phyloP scores from a whole-genome alignment of 2,329 filamentous ascomycete species.

The Cytospora paraplurivora region DNA sequence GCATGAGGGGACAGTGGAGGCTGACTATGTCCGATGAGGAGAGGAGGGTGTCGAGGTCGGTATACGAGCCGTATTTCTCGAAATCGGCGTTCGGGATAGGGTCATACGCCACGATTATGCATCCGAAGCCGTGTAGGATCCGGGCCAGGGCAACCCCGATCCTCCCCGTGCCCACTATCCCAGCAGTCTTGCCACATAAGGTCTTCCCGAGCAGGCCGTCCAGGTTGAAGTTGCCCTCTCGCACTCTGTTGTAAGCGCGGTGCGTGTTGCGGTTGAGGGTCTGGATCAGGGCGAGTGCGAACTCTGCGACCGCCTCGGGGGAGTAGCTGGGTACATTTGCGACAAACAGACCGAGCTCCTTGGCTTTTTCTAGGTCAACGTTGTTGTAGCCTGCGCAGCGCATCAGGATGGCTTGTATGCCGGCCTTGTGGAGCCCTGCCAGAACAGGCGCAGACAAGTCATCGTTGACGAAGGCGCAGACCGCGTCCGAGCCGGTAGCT shows the following conservation, averaged over 20 bases:
- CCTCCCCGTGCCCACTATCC: slow-evolving; percentile 64
- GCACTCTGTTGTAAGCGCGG: slow-evolving; percentile 67
- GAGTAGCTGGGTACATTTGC: slow-evolving; percentile 70
- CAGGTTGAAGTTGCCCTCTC: slow-evolving; percentile 69
- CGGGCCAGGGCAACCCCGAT: slow-evolving; percentile 65
- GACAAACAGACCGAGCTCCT: slow-evolving; percentile 58
- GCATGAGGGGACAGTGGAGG: slow-evolving; percentile 66
- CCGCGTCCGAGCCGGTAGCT: slow-evolving; percentile 53
- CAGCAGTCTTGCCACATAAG: slow-evolving; percentile 65
- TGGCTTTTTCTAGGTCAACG: slow-evolving; percentile 60
- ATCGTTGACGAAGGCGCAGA: slow-evolving; percentile 73
- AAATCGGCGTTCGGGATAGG: slow-evolving; percentile 55
- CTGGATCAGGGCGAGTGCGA: slow-evolving; percentile 67
- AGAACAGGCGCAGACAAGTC: slow-evolving; percentile 54
- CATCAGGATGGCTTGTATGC: slow-evolving; percentile 61
- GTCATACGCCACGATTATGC: slow-evolving; percentile 62
- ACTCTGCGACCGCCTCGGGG: slow-evolving; percentile 70
- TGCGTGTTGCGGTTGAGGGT: slow-evolving; percentile 70
- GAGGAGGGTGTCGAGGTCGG: slow-evolving; percentile 57
- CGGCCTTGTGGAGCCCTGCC: slow-evolving; percentile 48
- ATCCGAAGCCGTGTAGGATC: slow-evolving; percentile 67
- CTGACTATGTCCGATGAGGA: slow-evolving; percentile 61
- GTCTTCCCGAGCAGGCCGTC: slow-evolving; percentile 65
- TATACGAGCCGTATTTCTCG: slow-evolving; percentile 52
- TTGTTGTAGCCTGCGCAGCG: slow-evolving; percentile 72